Percentiles rank a stretch among this genome's conserved stretches.
Conservation (phyloP, 345 rosid species). For the Pseudoturritis turrita region DNA sequence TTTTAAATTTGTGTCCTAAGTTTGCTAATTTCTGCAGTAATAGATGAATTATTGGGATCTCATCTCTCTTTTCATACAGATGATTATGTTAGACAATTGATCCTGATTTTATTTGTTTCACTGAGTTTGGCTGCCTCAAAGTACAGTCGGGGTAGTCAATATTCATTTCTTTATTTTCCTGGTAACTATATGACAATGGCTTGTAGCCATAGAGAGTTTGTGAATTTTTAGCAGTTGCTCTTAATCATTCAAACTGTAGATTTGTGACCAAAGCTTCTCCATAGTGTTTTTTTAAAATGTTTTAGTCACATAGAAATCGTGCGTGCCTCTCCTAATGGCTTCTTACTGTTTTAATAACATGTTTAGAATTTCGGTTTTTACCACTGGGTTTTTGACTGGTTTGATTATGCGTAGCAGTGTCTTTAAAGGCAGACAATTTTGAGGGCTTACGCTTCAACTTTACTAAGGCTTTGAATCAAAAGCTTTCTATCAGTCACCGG, state of each 20-base stretch:
- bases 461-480: constrained; percentile 77
- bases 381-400: neutral
- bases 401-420: constrained; percentile 53
- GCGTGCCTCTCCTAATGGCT: neutral
- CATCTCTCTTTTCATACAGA: too few species aligned
- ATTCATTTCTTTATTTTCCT: neutral
- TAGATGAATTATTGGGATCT: too few species aligned
- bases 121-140: neutral
- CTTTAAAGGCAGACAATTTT: constrained; percentile 83
- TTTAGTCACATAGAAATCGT: too few species aligned
- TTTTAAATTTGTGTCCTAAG: too few species aligned
- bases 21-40: too few species aligned
- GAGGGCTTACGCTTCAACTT: constrained; percentile 98
- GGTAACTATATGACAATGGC: neutral
- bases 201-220: neutral
- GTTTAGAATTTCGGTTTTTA: neutral
- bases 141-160: too few species aligned
- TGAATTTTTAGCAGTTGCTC: neutral
- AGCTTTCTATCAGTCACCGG: constrained; percentile 91
- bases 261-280: neutral
- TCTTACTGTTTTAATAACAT: neutral
- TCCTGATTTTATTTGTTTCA: neutral
- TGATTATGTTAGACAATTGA: neutral
- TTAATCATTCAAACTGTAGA: neutral
- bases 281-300: neutral